A percentile compares a stretch with the other conserved stretches of the same genome.
Conservation (phyloP, 306 rosid genomes). For the Vigna angularis region DNA sequence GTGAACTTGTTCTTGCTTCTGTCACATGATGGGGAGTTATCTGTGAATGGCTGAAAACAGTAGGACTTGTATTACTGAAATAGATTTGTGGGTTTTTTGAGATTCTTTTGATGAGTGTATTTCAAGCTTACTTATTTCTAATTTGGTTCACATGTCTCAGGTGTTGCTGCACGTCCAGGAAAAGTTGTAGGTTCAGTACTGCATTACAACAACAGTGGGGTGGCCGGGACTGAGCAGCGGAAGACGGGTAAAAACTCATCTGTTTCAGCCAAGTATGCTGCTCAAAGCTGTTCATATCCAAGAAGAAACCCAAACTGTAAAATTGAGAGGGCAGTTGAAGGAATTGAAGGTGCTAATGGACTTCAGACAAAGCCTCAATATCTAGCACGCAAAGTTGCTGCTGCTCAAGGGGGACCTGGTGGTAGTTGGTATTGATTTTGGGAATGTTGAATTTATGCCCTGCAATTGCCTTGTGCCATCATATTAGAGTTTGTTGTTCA, state of each 20-base stretch:
- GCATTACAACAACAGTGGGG: slow-evolving; percentile 71
- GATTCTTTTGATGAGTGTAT: slow-evolving; percentile 18
- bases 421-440: slow-evolving; percentile 75
- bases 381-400: slow-evolving; percentile 70
- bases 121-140: slow-evolving; percentile 24
- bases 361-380: slow-evolving; percentile 69
- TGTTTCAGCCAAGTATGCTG: slow-evolving; percentile 58
- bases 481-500: slow-evolving; percentile 17
- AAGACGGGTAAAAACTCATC: slow-evolving; percentile 65
- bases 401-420: slow-evolving; percentile 80
- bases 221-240: slow-evolving; percentile 74
- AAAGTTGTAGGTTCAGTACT: slow-evolving; percentile 75
- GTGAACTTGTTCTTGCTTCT: not conserved
- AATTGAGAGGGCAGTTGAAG: slow-evolving; percentile 72
- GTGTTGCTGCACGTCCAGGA: slow-evolving; percentile 81
- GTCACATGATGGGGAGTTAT: not conserved
- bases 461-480: slow-evolving; percentile 25
- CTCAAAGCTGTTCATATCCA: slow-evolving; percentile 71
- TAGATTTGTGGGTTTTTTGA: not conserved
- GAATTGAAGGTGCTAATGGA: slow-evolving; percentile 72
- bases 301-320: slow-evolving; percentile 78
- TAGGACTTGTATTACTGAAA: not conserved
- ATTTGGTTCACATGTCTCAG: slow-evolving; percentile 45
- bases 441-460: slow-evolving; percentile 18
- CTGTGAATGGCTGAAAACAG: slow-evolving; percentile 3